These are phyloP conservation scores for Lyophyllum atratum DNA, from an alignment of 768 basidiomycete genomes.

Conservation along the genomic window DNA sequence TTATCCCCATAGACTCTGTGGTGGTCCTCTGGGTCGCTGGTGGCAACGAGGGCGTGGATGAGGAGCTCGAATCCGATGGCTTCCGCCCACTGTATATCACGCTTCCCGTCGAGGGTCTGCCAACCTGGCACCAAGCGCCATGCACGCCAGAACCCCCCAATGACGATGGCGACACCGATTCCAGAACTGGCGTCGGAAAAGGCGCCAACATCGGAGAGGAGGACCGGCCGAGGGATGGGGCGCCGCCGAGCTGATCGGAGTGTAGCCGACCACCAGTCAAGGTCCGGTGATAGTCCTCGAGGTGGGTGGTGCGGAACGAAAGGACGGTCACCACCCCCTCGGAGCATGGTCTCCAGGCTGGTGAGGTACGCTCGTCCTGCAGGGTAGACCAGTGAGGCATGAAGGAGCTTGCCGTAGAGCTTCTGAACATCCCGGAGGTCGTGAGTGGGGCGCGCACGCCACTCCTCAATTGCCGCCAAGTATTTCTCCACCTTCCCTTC, in stretches of 20 bases:
- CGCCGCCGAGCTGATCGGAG: slow-evolving; percentile 1
- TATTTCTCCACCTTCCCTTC: neutral
- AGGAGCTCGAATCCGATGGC: slow-evolving; percentile 39
- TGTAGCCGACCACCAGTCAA: slow-evolving; percentile 25
- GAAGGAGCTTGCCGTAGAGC: slow-evolving; percentile 32
- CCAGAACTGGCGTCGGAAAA: slow-evolving; percentile 34
- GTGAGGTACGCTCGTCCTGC: slow-evolving; percentile 33
- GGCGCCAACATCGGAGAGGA: slow-evolving; percentile 23
- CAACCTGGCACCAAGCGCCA: slow-evolving; percentile 32
- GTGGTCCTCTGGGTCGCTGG: neutral
- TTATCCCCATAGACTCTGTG: slow-evolving; percentile 29
- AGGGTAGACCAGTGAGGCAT: slow-evolving; percentile 21
- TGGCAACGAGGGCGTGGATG: slow-evolving; percentile 13
- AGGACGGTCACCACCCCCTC: slow-evolving; percentile 18
- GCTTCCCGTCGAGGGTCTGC: slow-evolving; percentile 17
- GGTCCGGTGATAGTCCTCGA: slow-evolving; percentile 6
- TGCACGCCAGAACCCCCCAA: slow-evolving; percentile 25
- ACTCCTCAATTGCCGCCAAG: slow-evolving; percentile 20
- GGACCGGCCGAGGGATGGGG: slow-evolving; percentile 23
- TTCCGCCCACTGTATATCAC: slow-evolving; percentile 45
- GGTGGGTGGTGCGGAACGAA: slow-evolving; percentile 23
- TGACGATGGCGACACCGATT: slow-evolving; percentile 24
- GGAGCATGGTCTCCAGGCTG: slow-evolving; percentile 28
- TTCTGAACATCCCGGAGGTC: slow-evolving; percentile 25
- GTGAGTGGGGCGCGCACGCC: slow-evolving; percentile 16